These are phyloP conservation scores for Globisporangium nunn DNA, from an alignment of 352 stramenopile genomes.

Conservation along the genomic window DNA sequence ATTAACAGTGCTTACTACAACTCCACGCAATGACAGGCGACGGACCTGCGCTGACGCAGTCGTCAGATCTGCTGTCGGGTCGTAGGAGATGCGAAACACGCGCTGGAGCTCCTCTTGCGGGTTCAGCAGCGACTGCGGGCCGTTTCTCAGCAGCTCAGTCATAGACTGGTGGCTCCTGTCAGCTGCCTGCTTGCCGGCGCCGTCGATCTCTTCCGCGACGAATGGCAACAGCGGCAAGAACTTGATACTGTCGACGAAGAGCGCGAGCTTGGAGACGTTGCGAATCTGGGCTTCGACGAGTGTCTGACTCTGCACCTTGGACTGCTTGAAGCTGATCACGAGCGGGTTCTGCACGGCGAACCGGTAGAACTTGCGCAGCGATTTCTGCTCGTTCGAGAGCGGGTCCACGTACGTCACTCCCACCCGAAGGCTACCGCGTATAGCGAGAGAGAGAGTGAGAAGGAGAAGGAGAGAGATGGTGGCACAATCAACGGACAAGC, in stretches of 20 bases:
- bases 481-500: no score
- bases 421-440: slow-evolving; percentile 40
- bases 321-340: slow-evolving; percentile 82
- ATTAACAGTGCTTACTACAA: no score
- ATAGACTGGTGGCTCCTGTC: background rate
- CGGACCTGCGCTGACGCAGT: slow-evolving; percentile 26
- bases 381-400: slow-evolving; percentile 72
- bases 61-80: slow-evolving; percentile 27
- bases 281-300: slow-evolving; percentile 77
- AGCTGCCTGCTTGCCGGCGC: slow-evolving; percentile 8
- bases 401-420: slow-evolving; percentile 74
- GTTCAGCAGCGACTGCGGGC: slow-evolving; percentile 56
- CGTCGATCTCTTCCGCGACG: slow-evolving; percentile 30
- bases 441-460: background rate
- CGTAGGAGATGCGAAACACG: slow-evolving; percentile 52
- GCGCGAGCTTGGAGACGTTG: slow-evolving; percentile 74
- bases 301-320: slow-evolving; percentile 33
- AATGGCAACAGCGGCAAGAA: slow-evolving; percentile 66
- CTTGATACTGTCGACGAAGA: slow-evolving; percentile 78
- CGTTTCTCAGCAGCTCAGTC: slow-evolving; percentile 22
- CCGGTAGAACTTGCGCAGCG: slow-evolving; percentile 88
- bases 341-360: slow-evolving; percentile 89
- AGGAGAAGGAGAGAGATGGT: background rate
- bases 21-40: background rate
- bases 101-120: slow-evolving; percentile 77